Percentiles rank a stretch among this genome's conserved stretches.
Conservation (phyloP, 805 yeast genomes). For the Candida suzukii region DNA sequence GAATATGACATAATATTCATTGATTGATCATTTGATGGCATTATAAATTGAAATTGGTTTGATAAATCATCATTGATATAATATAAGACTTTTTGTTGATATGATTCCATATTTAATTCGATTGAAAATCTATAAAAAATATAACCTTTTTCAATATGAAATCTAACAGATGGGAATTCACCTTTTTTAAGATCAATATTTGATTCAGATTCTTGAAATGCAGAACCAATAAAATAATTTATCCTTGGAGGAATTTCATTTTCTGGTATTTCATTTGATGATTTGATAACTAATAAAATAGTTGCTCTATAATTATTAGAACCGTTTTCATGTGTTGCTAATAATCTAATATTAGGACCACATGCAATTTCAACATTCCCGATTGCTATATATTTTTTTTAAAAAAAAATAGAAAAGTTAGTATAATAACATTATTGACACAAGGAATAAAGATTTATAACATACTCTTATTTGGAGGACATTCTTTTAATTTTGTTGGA, state of each 20-base stretch:
- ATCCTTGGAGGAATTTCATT: constrained; percentile 18
- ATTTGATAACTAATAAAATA: constrained; percentile 53
- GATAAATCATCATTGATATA: constrained; percentile 38
- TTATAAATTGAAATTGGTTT: constrained; percentile 49
- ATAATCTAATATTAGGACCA: constrained; percentile 73
- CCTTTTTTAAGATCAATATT: constrained; percentile 25
- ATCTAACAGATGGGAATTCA: constrained; percentile 36
- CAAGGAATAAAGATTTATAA: not conserved
- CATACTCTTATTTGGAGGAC: constrained; percentile 12
- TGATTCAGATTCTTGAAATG: constrained; percentile 6
- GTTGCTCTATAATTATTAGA: constrained; percentile 56
- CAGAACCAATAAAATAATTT: constrained; percentile 30
- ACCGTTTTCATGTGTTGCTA: constrained; percentile 52
- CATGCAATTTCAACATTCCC: constrained; percentile 42
- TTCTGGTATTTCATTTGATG: not conserved
- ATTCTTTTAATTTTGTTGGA: constrained; percentile 12
- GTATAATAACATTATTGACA: not conserved
- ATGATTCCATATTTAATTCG: constrained; percentile 35
- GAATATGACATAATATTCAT: constrained; percentile 83
- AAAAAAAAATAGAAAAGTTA: constrained; percentile 1
- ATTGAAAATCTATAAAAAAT: constrained; percentile 64
- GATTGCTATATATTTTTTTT: constrained; percentile 18
- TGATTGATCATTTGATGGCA: constrained; percentile 58
- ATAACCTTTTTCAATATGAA: constrained; percentile 36
- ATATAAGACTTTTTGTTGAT: constrained; percentile 62